These are phyloP conservation scores for Capillidium rhysosporum DNA, from an alignment of 371 early-diverging fungal genomes.

Conservation along the genomic window DNA sequence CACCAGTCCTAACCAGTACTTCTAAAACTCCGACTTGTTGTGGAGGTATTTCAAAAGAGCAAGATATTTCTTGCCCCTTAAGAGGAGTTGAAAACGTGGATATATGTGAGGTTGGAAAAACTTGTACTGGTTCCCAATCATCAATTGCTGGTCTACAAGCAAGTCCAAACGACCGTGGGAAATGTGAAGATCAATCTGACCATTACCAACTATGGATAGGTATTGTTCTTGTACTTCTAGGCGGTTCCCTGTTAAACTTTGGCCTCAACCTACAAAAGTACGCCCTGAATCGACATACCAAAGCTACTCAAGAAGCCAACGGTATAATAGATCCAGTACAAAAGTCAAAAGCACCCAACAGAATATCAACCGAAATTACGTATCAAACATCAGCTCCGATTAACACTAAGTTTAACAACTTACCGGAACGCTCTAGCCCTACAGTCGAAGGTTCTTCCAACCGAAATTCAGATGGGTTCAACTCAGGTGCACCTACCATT, in stretches of 20 bases:
- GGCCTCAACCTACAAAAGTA: constrained; percentile 79
- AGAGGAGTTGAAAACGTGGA: constrained; percentile 19
- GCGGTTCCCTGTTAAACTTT: constrained; percentile 50
- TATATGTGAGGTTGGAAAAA: constrained; percentile 15
- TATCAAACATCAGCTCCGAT: neutral
- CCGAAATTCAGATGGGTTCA: too few species aligned
- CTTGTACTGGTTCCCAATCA: constrained; percentile 9
- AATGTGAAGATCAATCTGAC: neutral
- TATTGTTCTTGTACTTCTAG: constrained; percentile 41
- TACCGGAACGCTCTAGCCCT: too few species aligned
- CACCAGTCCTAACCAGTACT: constrained; percentile 10
- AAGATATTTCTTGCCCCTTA: constrained; percentile 13
- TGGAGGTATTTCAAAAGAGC: constrained; percentile 15
- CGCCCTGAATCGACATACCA: constrained; percentile 36
- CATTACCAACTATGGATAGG: constrained; percentile 37
- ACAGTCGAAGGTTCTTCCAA: too few species aligned
- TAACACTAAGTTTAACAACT: too few species aligned
- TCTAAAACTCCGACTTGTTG: constrained; percentile 19
- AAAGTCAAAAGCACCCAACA: constrained; percentile 6
- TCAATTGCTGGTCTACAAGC: neutral
- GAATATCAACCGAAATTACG: neutral
- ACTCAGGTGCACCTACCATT: too few species aligned
- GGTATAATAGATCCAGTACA: neutral
- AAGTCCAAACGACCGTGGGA: too few species aligned
- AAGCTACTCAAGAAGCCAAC: constrained; percentile 10